These are phyloP conservation scores for Quillaja saponaria DNA, from an alignment of 306 rosid genomes.

Conservation along the genomic window DNA sequence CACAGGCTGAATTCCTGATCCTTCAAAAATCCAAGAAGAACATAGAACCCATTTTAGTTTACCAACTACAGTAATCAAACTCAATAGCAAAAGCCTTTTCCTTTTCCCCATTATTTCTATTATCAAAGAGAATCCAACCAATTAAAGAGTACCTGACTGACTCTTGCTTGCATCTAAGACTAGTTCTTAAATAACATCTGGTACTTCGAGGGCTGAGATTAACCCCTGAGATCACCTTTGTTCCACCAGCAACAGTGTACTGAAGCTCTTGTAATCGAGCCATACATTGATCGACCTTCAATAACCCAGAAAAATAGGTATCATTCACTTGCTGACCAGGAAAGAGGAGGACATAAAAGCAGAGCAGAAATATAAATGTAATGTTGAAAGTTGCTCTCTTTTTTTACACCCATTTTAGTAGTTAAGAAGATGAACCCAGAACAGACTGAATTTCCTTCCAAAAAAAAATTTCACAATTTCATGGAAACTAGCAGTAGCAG, in stretches of 20 bases:
- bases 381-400: not conserved
- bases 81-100: not conserved
- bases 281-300: conserved; percentile 91
- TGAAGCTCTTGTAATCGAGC: conserved; percentile 90
- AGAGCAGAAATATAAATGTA: not conserved
- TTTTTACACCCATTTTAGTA: not conserved
- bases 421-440: not conserved
- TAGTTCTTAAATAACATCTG: conserved; percentile 73
- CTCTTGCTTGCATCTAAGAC: conserved; percentile 96
- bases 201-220: conserved; percentile 96
- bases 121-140: conserved; percentile 8
- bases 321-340: not conserved
- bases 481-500: not conserved
- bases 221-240: conserved; percentile 74
- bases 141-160: conserved; percentile 53
- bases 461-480: not conserved
- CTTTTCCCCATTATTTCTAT: not conserved
- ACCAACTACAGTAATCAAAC: not conserved
- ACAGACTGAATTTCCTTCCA: not conserved
- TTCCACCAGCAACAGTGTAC: conserved; percentile 74
- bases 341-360: not conserved
- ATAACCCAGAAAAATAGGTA: conserved; percentile 24
- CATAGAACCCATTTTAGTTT: conserved; percentile 28
- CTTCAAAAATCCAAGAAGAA: conserved; percentile 38
- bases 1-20: conserved; percentile 50